Evolutionary conservation across 495 filamentous ascomycete species (phyloP), one percentile per base, ranked within the genome.

Genomic region (Amphirosellinia nigrospora): DNA sequence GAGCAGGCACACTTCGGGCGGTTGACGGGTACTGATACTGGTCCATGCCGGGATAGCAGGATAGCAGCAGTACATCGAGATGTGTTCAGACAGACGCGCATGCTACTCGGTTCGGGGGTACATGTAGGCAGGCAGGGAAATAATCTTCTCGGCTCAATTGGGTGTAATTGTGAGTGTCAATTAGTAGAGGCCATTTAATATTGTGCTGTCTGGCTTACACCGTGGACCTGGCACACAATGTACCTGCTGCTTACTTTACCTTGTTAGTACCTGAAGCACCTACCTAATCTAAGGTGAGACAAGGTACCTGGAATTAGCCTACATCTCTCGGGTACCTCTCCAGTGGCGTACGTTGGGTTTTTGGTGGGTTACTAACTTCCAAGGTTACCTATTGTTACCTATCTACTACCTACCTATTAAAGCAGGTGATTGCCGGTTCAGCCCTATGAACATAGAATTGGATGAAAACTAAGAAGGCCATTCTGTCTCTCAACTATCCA

Each of bases 41-140:
- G 74, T 78, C 76, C 76, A 78, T 78, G 76, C 76, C 73, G 76
- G 70, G 69, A 45, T 61, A 73, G 71, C 71, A 73, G 72, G 68
- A 78, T 55, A 72, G 74, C 64, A 70, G 50, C 72, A 76, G 70
- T 45, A 71, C 69, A 63, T 69, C 50, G 62, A 50, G 55, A 56
- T 39, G 64, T 50, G 21, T 71, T 70, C 61, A 62, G 72, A 48
- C 61, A 70, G 62, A 68, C 70, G 68, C 75, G 73, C 75, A 77
- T 77, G 73, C 73, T 75, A 75, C 60, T 68, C 3, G 66, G 53
- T n/a, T 26, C 11, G 23, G 19, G 19, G 26, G 11, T 2, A 15
- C 11, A 16, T 1, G 39, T 10, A 26, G 21, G 39, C 11, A 16
- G 13, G 39, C 23, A 26, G 21, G 9, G 4, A 52, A 23, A 13